phyloP scores from a whole-genome alignment of 1,284 basidiomycete species.

The Ceratobasidium sp. region DNA sequence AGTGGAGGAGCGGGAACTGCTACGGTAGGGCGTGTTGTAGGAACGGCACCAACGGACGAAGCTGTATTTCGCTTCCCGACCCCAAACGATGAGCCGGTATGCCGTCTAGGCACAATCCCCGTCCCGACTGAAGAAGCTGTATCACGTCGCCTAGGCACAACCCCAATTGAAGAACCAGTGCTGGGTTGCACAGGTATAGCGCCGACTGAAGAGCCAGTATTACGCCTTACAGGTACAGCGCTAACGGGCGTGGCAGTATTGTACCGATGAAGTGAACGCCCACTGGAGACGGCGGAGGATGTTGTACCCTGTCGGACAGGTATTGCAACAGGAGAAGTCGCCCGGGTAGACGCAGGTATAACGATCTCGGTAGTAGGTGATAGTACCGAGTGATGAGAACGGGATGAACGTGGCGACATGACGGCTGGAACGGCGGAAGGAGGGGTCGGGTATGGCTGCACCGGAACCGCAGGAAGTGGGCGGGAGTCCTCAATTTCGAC shows the following conservation, averaged over 20 bases:
- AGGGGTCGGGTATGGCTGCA: background rate
- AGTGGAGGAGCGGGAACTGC: conserved; percentile 13
- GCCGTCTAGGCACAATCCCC: background rate
- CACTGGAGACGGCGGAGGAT: background rate
- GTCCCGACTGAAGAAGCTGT: conserved; percentile 15
- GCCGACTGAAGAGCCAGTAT: background rate
- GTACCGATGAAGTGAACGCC: background rate
- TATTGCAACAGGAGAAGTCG: background rate
- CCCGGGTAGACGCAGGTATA: conserved; percentile 12
- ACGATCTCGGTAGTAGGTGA: background rate
- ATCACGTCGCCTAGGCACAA: background rate
- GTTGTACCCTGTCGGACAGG: background rate
- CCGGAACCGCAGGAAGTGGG: background rate
- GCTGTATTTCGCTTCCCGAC: conserved; percentile 5
- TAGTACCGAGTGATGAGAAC: background rate
- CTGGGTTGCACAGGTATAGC: background rate
- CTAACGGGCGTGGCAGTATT: background rate
- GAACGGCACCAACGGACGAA: conserved; percentile 6
- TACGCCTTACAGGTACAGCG: background rate
- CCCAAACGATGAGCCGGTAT: background rate
- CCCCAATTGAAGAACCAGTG: conserved; percentile 16
- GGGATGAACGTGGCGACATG: conserved; percentile 29
- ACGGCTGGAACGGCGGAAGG: conserved; percentile 13
- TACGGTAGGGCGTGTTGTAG: background rate
- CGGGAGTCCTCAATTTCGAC: background rate